Conservation (phyloP, 108 stramenopile genomes). For the Cylindrotheca fusiformis region DNA sequence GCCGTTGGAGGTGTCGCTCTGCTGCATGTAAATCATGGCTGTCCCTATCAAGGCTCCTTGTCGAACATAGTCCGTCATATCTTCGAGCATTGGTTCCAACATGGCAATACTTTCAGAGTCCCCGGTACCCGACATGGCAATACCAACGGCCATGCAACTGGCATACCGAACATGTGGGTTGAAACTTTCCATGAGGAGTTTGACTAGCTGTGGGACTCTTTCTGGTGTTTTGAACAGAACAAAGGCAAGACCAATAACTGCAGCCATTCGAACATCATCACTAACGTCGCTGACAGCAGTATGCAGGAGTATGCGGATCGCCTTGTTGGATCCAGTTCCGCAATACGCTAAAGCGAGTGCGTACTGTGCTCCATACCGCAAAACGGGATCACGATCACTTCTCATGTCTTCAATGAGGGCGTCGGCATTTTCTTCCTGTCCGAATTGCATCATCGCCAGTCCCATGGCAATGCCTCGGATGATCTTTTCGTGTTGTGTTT, state of each 20-base stretch:
- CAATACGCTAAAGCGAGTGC: conserved; percentile 96
- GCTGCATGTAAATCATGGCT: conserved; percentile 98
- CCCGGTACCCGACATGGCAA: conserved; percentile 97
- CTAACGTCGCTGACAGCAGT: conserved; percentile 98
- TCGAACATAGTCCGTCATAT: conserved; percentile 96
- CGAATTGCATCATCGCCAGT: conserved; percentile 92
- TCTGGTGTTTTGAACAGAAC: conserved; percentile 96
- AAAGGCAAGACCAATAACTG: conserved; percentile 96
- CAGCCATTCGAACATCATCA: conserved; percentile 98
- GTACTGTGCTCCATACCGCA: conserved; percentile 98
- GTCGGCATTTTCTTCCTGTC: conserved; percentile 97
- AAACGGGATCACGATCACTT: conserved; percentile 94
- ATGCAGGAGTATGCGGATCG: conserved; percentile 94
- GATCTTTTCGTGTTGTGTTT: conserved; percentile 99
- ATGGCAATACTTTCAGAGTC: conserved; percentile 92
- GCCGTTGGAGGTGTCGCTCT: conserved; percentile 79
- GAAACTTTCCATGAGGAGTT: conserved; percentile 96
- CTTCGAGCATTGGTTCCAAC: conserved; percentile 98
- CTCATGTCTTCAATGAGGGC: conserved; percentile 92
- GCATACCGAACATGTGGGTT: conserved; percentile 99
- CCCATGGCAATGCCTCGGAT: conserved; percentile 97
- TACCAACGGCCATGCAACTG: conserved; percentile 98
- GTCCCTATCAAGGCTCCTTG: conserved; percentile 97
- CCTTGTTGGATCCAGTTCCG: conserved; percentile 96
- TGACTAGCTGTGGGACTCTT: conserved; percentile 90